Evolutionary conservation across 2,329 filamentous ascomycete genomes (phyloP).

Genomic region (Trichoderma brevicompactum): DNA sequence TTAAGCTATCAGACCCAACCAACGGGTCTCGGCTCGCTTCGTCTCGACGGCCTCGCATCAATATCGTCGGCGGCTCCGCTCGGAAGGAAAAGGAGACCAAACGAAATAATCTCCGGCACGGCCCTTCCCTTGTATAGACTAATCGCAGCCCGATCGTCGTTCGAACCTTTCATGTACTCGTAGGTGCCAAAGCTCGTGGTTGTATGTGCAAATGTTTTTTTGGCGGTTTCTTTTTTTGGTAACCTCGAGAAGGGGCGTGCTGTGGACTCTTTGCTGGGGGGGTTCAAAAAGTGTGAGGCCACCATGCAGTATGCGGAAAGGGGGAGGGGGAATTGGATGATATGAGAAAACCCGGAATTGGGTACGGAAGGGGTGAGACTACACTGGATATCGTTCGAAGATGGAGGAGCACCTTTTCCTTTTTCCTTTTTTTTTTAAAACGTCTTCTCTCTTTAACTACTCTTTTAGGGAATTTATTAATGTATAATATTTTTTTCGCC

Average conservation of each 20-base stretch:
- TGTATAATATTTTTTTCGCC: not conserved
- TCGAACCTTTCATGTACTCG: constrained; percentile 9
- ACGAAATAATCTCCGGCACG: constrained; percentile 7
- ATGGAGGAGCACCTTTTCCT: not conserved
- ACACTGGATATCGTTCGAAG: not conserved
- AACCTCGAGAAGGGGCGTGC: constrained; percentile 1
- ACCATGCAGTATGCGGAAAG: constrained; percentile 6
- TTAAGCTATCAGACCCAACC: not conserved
- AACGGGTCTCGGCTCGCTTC: not conserved
- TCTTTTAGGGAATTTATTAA: constrained; percentile 4
- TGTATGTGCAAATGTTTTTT: not conserved
- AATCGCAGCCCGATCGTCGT: constrained; percentile 9
- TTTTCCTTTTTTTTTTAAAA: no score
- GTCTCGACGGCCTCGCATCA: not conserved
- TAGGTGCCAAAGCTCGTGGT: constrained; percentile 14
- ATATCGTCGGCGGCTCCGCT: not conserved
- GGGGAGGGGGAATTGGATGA: not conserved
- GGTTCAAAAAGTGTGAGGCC: not conserved
- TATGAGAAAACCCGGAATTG: not conserved
- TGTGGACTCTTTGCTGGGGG: constrained; percentile 1
- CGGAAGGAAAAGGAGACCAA: not conserved
- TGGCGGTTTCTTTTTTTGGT: not conserved
- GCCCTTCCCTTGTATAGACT: not conserved
- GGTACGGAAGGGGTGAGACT: not conserved
- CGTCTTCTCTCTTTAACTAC: not conserved